phyloP scores from a whole-genome alignment of 2,329 filamentous ascomycete genomes.

The Neophaeococcomyces aloes region DNA sequence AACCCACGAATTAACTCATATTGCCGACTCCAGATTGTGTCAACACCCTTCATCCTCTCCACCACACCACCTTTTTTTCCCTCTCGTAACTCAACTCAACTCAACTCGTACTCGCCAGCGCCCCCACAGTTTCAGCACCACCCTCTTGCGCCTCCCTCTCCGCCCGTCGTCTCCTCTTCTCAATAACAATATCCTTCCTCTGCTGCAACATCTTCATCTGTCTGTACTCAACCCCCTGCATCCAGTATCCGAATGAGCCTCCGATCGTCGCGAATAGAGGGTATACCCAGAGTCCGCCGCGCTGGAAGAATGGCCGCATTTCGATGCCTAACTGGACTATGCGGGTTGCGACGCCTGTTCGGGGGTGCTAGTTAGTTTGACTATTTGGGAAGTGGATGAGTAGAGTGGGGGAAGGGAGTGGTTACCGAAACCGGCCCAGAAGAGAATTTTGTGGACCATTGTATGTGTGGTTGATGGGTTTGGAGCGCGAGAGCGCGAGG shows the following conservation, averaged over 20 bases:
- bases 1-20: too few relatives aligned
- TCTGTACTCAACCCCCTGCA: conserved; percentile 76
- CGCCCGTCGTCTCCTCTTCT: conserved; percentile 76
- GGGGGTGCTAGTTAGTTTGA: background rate
- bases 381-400: background rate
- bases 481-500: too few relatives aligned
- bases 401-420: conserved; percentile 26
- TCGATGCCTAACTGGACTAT: conserved; percentile 97
- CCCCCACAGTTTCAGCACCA: conserved; percentile 15
- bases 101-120: conserved; percentile 19
- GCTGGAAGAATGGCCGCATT: conserved; percentile 89
- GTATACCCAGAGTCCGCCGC: conserved; percentile 77
- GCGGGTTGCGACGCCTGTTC: conserved; percentile 73
- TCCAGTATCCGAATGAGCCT: conserved; percentile 92
- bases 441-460: conserved; percentile 44
- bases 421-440: conserved; percentile 75
- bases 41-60: too few relatives aligned
- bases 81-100: background rate
- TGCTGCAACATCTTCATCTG: conserved; percentile 68
- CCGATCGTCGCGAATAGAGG: conserved; percentile 77
- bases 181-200: conserved; percentile 68
- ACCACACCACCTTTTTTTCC: too few relatives aligned
- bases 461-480: conserved; percentile 19
- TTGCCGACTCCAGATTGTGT: too few relatives aligned
- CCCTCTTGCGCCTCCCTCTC: conserved; percentile 46